Percentiles rank a stretch among this genome's conserved stretches.
Conservation (phyloP, 306 rosid species). For the Dryas alaskensis region DNA sequence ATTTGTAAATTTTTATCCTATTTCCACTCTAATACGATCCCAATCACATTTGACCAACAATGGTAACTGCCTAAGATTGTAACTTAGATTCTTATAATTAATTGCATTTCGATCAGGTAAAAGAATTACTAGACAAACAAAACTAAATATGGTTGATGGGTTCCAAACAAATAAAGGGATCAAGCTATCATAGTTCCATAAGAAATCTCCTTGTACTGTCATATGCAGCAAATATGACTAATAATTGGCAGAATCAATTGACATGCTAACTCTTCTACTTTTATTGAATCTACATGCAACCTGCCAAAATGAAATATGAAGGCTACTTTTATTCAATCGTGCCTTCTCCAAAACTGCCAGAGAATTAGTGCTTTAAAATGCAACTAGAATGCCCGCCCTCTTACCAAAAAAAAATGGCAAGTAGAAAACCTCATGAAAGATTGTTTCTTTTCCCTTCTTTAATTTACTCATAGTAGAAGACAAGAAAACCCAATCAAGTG, state of each 20-base stretch:
- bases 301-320: background rate
- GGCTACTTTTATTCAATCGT: background rate
- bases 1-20: background rate
- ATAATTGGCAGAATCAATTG: background rate
- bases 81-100: background rate
- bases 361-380: background rate
- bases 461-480: too few relatives aligned
- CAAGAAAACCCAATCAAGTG: background rate
- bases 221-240: background rate
- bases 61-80: background rate
- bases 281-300: background rate
- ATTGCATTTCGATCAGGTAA: background rate
- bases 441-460: too few relatives aligned
- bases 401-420: too few relatives aligned
- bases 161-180: background rate
- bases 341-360: slow-evolving; percentile 5
- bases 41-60: background rate
- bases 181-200: background rate
- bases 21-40: background rate
- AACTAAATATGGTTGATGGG: background rate
- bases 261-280: background rate
- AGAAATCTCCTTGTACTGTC: background rate
- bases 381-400: background rate
- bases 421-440: background rate
- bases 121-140: background rate